These are phyloP conservation scores for Candida pseudofarinosa DNA, from an alignment of 805 yeast species.

Conservation along the genomic window DNA sequence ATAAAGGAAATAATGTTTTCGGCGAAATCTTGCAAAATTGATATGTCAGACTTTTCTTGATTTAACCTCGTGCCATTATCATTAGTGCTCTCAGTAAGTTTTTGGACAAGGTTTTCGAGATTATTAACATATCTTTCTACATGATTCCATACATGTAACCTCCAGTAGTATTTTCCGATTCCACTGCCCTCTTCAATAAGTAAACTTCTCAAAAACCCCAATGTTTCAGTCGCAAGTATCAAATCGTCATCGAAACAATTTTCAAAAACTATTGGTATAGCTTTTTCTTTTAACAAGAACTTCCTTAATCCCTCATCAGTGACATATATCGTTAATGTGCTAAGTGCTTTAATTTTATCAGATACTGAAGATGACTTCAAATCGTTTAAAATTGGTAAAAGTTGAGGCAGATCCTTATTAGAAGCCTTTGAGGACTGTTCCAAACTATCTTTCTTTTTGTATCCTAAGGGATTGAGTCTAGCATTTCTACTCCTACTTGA, in stretches of 20 bases:
- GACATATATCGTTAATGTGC: conserved; percentile 65
- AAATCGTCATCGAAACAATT: conserved; percentile 61
- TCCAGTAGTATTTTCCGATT: conserved; percentile 67
- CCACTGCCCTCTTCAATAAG: conserved; percentile 88
- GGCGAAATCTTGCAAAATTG: conserved; percentile 57
- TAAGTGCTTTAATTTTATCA: conserved; percentile 74
- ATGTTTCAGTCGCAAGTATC: conserved; percentile 75
- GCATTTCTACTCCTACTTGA: conserved; percentile 39
- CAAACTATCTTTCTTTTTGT: conserved; percentile 10
- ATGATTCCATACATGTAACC: conserved; percentile 70
- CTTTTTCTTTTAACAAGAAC: conserved; percentile 63
- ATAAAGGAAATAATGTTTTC: conserved; percentile 72
- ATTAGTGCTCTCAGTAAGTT: conserved; percentile 8
- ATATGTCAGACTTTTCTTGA: conserved; percentile 40
- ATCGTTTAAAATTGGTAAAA: conserved; percentile 65
- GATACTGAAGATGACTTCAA: conserved; percentile 59
- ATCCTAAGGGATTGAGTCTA: conserved; percentile 33
- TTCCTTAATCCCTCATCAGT: conserved; percentile 66
- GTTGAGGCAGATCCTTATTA: conserved; percentile 42
- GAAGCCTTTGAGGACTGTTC: conserved; percentile 2
- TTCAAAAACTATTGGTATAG: conserved; percentile 60
- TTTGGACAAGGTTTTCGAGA: conserved; percentile 44
- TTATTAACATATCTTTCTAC: conserved; percentile 51
- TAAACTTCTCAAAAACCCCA: conserved; percentile 76
- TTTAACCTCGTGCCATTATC: conserved; percentile 17